phyloP scores from a whole-genome alignment of 768 basidiomycete species.

The Suillus luteus region DNA sequence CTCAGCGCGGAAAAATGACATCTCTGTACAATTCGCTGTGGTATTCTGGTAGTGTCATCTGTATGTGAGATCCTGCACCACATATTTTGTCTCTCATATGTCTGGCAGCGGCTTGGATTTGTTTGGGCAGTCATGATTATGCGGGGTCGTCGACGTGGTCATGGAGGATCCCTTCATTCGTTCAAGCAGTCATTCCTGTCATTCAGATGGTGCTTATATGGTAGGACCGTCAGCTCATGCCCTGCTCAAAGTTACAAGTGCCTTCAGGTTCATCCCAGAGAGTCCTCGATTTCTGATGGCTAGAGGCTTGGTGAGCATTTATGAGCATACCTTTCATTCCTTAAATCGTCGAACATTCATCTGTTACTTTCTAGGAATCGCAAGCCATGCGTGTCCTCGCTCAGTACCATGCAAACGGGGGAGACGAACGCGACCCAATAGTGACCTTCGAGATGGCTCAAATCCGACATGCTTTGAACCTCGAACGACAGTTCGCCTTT shows the following conservation, averaged over 20 bases:
- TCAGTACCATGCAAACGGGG: constrained; percentile 68
- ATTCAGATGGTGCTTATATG: constrained; percentile 57
- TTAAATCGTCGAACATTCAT: neutral
- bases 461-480: constrained; percentile 65
- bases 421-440: constrained; percentile 61
- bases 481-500: constrained; percentile 57
- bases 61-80: constrained; percentile 20
- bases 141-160: constrained; percentile 48
- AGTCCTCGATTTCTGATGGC: constrained; percentile 69
- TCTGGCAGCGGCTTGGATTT: constrained; percentile 46
- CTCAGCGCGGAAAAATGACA: constrained; percentile 54
- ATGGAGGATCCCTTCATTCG: constrained; percentile 65
- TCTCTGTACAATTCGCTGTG: constrained; percentile 72
- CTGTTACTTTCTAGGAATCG: constrained; percentile 42
- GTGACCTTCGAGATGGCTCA: constrained; percentile 56
- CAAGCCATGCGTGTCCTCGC: constrained; percentile 63
- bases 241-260: neutral
- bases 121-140: constrained; percentile 43
- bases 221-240: constrained; percentile 31
- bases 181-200: constrained; percentile 60
- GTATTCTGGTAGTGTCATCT: constrained; percentile 73
- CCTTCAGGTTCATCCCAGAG: constrained; percentile 61
- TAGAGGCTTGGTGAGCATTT: constrained; percentile 51
- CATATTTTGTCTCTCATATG: neutral
- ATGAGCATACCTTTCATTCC: neutral